A percentile compares a stretch with the other conserved stretches of the same genome.
These are phyloP conservation scores for Glomus cerebriforme DNA, from an alignment of 192 early-diverging fungal genomes.

Conservation along the genomic window DNA sequence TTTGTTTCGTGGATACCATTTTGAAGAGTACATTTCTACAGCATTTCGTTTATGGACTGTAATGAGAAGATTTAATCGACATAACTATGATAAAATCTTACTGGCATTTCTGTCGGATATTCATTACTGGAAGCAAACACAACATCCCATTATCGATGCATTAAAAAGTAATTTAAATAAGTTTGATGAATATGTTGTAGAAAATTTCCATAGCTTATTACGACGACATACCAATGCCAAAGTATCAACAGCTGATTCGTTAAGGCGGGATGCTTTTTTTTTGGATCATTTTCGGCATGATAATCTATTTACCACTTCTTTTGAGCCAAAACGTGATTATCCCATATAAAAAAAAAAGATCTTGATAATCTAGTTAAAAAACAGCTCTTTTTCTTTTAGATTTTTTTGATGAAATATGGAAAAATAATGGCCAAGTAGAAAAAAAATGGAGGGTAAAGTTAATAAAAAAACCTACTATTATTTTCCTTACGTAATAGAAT, in stretches of 20 bases:
- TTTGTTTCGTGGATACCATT: neutral
- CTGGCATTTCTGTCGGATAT: neutral
- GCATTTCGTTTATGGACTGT: neutral
- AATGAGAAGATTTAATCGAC: neutral
- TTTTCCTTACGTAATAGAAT: neutral
- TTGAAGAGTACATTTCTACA: slow-evolving; percentile 2
- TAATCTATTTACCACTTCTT: neutral
- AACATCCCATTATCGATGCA: neutral
- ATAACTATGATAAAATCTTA: slow-evolving; percentile 22
- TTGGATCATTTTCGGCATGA: neutral
- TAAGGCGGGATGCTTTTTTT: slow-evolving; percentile 10
- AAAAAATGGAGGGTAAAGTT: neutral
- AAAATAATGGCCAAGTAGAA: neutral
- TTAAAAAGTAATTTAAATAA: neutral
- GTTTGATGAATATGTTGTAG: slow-evolving; percentile 2
- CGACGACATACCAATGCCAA: neutral
- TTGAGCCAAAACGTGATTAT: neutral
- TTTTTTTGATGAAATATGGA: slow-evolving; percentile 9
- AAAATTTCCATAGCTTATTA: slow-evolving; percentile 12
- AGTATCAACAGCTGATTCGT: neutral
- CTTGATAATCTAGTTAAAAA: slow-evolving; percentile 2
- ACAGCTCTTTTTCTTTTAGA: slow-evolving; percentile 5
- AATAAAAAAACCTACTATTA: slow-evolving; percentile 3
- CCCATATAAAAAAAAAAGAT: slow-evolving; percentile 16
- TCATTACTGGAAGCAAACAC: neutral